Evolutionary conservation across 805 yeast species (phyloP).

Genomic region (Cyberlindnera lachancei): DNA sequence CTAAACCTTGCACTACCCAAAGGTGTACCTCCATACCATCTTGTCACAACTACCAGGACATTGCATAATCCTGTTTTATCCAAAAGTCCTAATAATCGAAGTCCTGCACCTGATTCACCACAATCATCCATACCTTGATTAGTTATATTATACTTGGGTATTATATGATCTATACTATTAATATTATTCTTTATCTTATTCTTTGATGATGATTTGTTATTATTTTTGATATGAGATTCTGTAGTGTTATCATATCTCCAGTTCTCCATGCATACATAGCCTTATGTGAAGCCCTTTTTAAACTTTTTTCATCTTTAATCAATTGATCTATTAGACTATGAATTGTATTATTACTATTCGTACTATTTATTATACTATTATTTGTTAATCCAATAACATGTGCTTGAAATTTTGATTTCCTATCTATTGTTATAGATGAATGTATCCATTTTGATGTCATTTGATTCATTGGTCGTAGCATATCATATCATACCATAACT

Average conservation of each 20-base stretch:
- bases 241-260: conserved; percentile 1
- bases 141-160: too few species aligned
- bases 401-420: conserved; percentile 64
- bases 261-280: conserved; percentile 68
- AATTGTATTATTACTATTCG: too few species aligned
- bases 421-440: conserved; percentile 34
- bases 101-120: conserved; percentile 74
- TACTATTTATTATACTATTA: too few species aligned
- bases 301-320: conserved; percentile 35
- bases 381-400: conserved; percentile 42
- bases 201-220: neutral
- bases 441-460: conserved; percentile 28
- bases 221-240: neutral
- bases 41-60: conserved; percentile 56
- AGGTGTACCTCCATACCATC: conserved; percentile 82
- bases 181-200: too few species aligned
- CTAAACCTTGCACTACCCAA: conserved; percentile 67
- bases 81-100: conserved; percentile 45
- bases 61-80: conserved; percentile 42
- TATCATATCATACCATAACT: too few species aligned
- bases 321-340: conserved; percentile 35
- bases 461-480: too few species aligned
- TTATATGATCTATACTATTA: too few species aligned
- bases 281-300: conserved; percentile 61
- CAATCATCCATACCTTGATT: conserved; percentile 65